Evolutionary conservation across 768 basidiomycete species (phyloP).

Genomic region (Gloeostereum incarnatum): DNA sequence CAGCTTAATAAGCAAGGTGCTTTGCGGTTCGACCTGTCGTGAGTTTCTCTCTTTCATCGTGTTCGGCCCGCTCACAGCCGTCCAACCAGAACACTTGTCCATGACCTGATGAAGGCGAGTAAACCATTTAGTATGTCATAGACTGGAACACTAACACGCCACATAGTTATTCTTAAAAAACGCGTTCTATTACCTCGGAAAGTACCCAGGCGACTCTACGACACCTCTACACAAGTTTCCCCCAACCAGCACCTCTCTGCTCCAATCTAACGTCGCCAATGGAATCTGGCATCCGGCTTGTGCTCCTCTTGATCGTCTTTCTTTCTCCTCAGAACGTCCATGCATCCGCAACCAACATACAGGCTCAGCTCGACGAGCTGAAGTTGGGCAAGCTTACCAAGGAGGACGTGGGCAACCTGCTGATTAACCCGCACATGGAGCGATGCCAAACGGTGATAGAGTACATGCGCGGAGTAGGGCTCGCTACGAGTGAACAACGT

Average conservation of each 20-base stretch:
- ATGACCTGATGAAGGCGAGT: constrained; percentile 58
- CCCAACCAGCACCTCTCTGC: too few species aligned
- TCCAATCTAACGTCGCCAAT: too few species aligned
- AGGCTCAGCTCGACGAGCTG: constrained; percentile 44
- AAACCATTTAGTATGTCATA: constrained; percentile 6
- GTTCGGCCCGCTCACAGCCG: neutral
- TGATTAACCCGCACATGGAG: constrained; percentile 66
- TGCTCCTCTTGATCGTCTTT: constrained; percentile 67
- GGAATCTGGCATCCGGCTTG: constrained; percentile 53
- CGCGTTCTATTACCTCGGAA: constrained; percentile 50
- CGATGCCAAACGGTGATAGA: constrained; percentile 39
- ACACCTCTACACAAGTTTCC: constrained; percentile 59
- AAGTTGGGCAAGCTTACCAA: constrained; percentile 46
- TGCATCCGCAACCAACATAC: constrained; percentile 20
- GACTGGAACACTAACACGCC: constrained; percentile 5
- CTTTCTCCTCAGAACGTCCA: constrained; percentile 19
- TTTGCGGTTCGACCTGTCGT: constrained; percentile 64
- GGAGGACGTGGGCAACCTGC: constrained; percentile 51
- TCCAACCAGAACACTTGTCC: constrained; percentile 37
- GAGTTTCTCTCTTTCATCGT: constrained; percentile 14
- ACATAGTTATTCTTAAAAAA: constrained; percentile 57
- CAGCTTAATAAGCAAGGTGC: constrained; percentile 53
- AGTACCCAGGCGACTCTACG: constrained; percentile 44
- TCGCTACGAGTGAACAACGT: too few species aligned
- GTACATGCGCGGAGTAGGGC: constrained; percentile 34